These are phyloP conservation scores for Colletotrichum graminicola DNA, from an alignment of 2,329 filamentous ascomycete genomes.

Conservation along the genomic window DNA sequence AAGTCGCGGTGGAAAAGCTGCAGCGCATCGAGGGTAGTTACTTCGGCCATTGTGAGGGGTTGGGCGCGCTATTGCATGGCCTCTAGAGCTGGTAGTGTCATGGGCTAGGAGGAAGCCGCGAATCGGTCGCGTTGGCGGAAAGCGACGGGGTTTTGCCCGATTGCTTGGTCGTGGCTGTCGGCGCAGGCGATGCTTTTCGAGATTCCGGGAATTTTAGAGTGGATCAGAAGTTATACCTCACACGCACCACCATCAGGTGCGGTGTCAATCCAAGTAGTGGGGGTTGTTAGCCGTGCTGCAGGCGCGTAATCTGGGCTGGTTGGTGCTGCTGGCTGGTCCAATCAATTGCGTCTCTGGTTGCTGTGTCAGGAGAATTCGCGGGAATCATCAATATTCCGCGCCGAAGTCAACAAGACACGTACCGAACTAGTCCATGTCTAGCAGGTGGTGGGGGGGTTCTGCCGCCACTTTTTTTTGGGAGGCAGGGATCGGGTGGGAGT, in stretches of 20 bases:
- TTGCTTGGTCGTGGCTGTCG: conserved; percentile 27
- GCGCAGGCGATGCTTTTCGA: conserved; percentile 32
- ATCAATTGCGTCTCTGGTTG: conserved; percentile 20
- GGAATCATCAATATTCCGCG: conserved; percentile 26
- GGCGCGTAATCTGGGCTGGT: conserved; percentile 14
- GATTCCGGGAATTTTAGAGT: conserved; percentile 42
- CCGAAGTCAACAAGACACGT: conserved; percentile 32
- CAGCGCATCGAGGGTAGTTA: conserved; percentile 80
- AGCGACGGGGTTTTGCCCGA: conserved; percentile 18
- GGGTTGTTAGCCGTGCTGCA: conserved; percentile 12
- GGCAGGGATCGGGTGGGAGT: not conserved
- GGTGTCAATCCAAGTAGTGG: not conserved
- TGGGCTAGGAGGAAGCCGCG: conserved; percentile 33
- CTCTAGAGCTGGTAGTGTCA: conserved; percentile 39
- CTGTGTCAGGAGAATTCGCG: conserved; percentile 15
- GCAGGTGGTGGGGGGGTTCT: conserved; percentile 26
- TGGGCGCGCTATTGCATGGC: conserved; percentile 61
- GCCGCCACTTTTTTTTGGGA: conserved; percentile 4
- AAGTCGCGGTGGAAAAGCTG: conserved; percentile 90
- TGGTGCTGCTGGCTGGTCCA: conserved; percentile 26
- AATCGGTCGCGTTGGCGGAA: conserved; percentile 36
- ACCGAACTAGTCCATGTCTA: not conserved
- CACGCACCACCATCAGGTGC: conserved; percentile 1
- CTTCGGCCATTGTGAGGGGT: conserved; percentile 74
- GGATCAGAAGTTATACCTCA: conserved; percentile 21